Conservation (phyloP, 1,284 basidiomycete genomes). For the Golubevia sp. region DNA sequence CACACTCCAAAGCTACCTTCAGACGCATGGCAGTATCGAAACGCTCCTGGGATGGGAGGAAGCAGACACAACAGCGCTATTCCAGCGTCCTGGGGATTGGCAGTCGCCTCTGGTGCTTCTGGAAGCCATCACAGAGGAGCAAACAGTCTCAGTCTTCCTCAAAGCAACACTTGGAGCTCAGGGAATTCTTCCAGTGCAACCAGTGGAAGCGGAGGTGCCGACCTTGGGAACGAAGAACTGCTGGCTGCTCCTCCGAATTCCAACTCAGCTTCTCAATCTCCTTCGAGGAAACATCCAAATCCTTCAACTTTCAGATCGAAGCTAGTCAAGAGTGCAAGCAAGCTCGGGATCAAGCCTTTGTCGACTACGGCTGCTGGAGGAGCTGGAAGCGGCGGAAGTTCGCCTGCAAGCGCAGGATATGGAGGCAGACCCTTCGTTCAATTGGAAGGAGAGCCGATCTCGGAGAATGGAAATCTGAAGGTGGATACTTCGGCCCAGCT, state of each 20-base stretch:
- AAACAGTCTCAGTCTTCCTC: background rate
- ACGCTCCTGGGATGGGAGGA: slow-evolving; percentile 42
- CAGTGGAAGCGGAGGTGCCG: background rate
- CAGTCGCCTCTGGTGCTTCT: background rate
- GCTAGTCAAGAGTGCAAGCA: slow-evolving; percentile 36
- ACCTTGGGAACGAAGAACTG: slow-evolving; percentile 3
- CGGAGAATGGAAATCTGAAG: slow-evolving; percentile 5
- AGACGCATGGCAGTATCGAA: slow-evolving; percentile 50
- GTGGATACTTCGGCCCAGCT: background rate
- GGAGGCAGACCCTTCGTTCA: background rate
- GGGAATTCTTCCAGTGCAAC: background rate
- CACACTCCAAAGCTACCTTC: slow-evolving; percentile 28
- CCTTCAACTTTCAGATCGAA: slow-evolving; percentile 27
- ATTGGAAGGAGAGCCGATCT: background rate
- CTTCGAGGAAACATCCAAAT: slow-evolving; percentile 13
- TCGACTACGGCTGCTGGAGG: background rate
- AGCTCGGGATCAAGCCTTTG: slow-evolving; percentile 30
- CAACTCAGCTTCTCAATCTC: slow-evolving; percentile 13
- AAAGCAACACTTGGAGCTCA: slow-evolving; percentile 2
- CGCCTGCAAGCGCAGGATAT: background rate
- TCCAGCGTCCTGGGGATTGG: background rate
- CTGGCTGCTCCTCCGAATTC: slow-evolving; percentile 6
- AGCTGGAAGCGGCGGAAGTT: background rate
- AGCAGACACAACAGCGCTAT: slow-evolving; percentile 7
- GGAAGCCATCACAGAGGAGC: background rate